phyloP scores from a whole-genome alignment of 371 early-diverging fungal genomes.

The Blyttiomyces sp. region DNA sequence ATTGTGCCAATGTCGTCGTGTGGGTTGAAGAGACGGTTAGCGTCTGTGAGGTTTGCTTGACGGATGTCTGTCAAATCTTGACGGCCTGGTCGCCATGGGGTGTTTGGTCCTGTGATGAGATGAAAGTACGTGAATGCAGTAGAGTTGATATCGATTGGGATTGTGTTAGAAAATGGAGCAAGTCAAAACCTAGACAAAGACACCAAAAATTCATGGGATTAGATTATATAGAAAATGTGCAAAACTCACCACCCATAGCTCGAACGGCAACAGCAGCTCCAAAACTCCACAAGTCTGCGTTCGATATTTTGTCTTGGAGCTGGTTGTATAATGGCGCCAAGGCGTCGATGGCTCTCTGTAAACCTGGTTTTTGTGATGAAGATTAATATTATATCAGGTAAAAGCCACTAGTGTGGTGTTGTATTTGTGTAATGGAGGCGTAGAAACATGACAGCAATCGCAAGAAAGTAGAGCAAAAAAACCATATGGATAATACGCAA shows the following conservation, averaged over 20 bases:
- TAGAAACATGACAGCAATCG: too few relatives aligned
- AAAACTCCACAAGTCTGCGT: slow-evolving; percentile 5
- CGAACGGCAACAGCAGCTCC: slow-evolving; percentile 4
- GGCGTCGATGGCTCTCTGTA: slow-evolving; percentile 9
- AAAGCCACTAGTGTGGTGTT: too few relatives aligned
- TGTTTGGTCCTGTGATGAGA: slow-evolving; percentile 3
- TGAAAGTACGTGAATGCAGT: too few relatives aligned
- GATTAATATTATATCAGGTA: too few relatives aligned
- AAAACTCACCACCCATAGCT: slow-evolving; percentile 7
- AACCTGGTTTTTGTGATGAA: too few relatives aligned
- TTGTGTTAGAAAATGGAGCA: too few relatives aligned
- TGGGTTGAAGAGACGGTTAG: neutral
- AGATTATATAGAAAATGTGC: neutral
- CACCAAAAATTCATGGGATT: neutral
- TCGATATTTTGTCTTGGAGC: slow-evolving; percentile 1
- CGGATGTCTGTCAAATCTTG: neutral
- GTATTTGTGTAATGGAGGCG: too few relatives aligned
- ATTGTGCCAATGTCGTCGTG: neutral
- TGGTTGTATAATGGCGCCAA: neutral
- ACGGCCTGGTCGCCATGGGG: slow-evolving; percentile 3
- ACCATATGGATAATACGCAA: too few relatives aligned
- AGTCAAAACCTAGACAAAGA: neutral
- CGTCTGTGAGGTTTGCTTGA: neutral
- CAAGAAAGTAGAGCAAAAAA: too few relatives aligned
- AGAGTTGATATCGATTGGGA: too few relatives aligned